Evolutionary conservation across 164 flowering plant genomes (phyloP).

Genomic region (Liquidambar formosana): DNA sequence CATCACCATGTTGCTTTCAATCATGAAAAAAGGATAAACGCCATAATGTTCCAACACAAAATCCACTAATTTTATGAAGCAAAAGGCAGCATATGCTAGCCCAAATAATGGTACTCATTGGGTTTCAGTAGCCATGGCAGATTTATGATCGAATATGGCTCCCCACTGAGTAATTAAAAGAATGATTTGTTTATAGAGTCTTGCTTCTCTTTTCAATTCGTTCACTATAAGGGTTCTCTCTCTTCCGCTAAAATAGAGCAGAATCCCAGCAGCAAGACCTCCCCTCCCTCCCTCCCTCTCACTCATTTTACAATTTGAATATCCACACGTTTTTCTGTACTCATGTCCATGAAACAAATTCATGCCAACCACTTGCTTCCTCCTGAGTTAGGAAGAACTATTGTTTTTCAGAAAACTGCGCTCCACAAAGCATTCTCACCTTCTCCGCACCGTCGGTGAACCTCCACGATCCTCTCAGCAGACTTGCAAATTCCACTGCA

Average conservation of each 20-base stretch:
- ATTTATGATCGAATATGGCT: constrained; percentile 39
- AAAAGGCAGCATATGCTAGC: constrained; percentile 35
- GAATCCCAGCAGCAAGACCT: constrained; percentile 28
- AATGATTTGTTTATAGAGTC: constrained; percentile 35
- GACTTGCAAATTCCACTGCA: constrained; percentile 96
- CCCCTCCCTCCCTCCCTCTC: constrained; percentile 12
- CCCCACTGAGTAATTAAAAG: constrained; percentile 37
- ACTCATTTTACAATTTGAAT: constrained; percentile 30
- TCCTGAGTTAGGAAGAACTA: constrained; percentile 38
- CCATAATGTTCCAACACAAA: not conserved
- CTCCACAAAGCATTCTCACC: constrained; percentile 77
- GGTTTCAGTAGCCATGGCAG: constrained; percentile 33
- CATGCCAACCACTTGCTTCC: constrained; percentile 15
- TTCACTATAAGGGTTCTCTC: not conserved
- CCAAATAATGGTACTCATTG: constrained; percentile 32
- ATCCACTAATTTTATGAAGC: constrained; percentile 14
- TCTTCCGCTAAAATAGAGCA: constrained; percentile 51
- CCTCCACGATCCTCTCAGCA: constrained; percentile 87
- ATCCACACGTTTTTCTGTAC: constrained; percentile 26
- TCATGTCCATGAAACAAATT: constrained; percentile 17
- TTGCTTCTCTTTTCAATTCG: not conserved
- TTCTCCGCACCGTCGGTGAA: constrained; percentile 87
- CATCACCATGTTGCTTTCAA: constrained; percentile 15
- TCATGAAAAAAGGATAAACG: constrained; percentile 18
- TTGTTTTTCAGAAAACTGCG: constrained; percentile 45